Conservation (phyloP, 176 grass and related monocot species). For the Eragrostis nindensis region DNA sequence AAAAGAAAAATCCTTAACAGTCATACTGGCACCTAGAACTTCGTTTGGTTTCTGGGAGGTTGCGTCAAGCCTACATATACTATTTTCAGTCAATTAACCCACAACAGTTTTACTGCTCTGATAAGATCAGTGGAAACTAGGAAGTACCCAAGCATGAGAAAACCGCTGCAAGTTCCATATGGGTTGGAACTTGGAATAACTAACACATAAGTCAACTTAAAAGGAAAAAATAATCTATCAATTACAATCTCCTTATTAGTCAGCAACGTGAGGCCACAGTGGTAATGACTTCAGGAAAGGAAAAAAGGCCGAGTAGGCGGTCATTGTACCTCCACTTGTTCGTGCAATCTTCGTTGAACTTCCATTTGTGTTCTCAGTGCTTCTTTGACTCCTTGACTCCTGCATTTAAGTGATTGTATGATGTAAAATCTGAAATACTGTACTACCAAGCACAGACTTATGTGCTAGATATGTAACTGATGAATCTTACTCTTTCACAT, state of each 20-base stretch:
- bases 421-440: not conserved
- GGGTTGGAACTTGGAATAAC: not conserved
- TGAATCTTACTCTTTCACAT: slow-evolving; percentile 62
- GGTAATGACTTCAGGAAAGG: slow-evolving; percentile 2
- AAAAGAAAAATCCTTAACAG: not conserved
- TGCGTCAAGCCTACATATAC: not conserved
- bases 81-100: not conserved
- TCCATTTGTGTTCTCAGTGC: slow-evolving; percentile 64
- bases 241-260: not conserved
- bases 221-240: slow-evolving; percentile 3
- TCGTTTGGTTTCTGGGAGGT: not conserved
- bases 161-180: not conserved
- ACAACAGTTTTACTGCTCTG: slow-evolving; percentile 10
- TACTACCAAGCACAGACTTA: not conserved
- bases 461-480: not conserved
- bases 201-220: not conserved
- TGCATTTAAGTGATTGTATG: slow-evolving; percentile 10
- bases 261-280: not conserved
- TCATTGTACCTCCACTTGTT: slow-evolving; percentile 56
- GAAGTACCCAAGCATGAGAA: not conserved
- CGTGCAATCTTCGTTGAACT: slow-evolving; percentile 56
- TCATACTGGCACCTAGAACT: not conserved
- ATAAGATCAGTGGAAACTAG: not conserved
- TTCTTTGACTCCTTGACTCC: slow-evolving; percentile 64
- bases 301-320: not conserved